Evolutionary conservation across 1,284 basidiomycete genomes (phyloP), one percentile per base, ranked within the genome.

Genomic region (Cutaneotrichosporon dermatis): DNA sequence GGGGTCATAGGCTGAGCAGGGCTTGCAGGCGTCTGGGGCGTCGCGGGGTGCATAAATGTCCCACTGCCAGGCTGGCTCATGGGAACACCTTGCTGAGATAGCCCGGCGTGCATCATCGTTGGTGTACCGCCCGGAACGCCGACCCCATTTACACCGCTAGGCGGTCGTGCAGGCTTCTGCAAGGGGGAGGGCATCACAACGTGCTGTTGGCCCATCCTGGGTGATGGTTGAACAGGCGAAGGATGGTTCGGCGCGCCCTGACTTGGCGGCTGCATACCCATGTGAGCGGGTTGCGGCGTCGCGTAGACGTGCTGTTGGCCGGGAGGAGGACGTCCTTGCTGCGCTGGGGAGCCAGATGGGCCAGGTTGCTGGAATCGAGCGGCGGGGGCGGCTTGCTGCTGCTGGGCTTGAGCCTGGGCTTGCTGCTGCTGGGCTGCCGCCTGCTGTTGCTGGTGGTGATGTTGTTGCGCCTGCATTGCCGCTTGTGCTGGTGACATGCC

Each of bases 141-240:
- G 10, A 60, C 63, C 25, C 25, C 25, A 25, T 25, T 25, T 25
- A 25, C 25, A 13, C 70, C 70, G 52, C 67, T 70, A 9, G 70
- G 70, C 1, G 70, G 72, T 13, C 72, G 60, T 66, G 71, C 70
- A 44, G 67, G 66, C 55, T 72, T 69, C 54, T 66, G 65, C 54
- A 73, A 66, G 6, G 71, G 71, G 7, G 70, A 72, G 9, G 68
- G 69, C 69, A 73, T 72, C 16, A 68, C 61, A 15, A 45, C 64
- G 50, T 68, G 66, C 50, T 69, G 68, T 4, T 63, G 59, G 33
- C 62, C 58, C 66, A 70, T 69, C 36, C 68, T 69, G 10, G 67
- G 70, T 3, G 70, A 72, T 2, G 69, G 69, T 10, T 61, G 63
- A 25, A 69, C 57, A 16, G 70, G 70, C 6, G 70, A 70, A 4